Evolutionary conservation across 148 eudicot species (phyloP).

Genomic region (Euryodendron excelsum): DNA sequence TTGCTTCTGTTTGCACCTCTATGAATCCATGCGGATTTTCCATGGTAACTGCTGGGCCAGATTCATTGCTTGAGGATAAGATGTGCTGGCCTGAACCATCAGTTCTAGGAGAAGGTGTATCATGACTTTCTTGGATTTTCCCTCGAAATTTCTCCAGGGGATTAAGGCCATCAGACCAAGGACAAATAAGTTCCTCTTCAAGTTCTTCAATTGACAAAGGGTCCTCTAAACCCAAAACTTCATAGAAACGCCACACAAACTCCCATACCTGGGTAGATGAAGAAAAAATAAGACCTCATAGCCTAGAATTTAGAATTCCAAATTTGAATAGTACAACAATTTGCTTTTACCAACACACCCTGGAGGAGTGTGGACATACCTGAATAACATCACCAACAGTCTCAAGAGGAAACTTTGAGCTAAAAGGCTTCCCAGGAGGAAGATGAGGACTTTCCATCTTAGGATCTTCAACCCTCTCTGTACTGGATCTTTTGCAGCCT

Average conservation of each 20-base stretch:
- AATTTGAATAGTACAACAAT: background rate
- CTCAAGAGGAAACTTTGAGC: slow-evolving; percentile 45
- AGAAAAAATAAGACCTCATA: slow-evolving; percentile 7
- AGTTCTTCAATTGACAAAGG: slow-evolving; percentile 41
- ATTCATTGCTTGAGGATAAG: slow-evolving; percentile 36
- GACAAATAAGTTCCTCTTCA: slow-evolving; percentile 54
- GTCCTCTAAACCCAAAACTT: slow-evolving; percentile 39
- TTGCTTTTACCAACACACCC: background rate
- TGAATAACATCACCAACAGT: slow-evolving; percentile 58
- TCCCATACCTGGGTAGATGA: slow-evolving; percentile 45
- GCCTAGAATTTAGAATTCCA: background rate
- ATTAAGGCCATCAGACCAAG: slow-evolving; percentile 34
- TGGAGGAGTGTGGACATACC: slow-evolving; percentile 31
- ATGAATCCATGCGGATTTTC: slow-evolving; percentile 27
- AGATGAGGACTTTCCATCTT: slow-evolving; percentile 12
- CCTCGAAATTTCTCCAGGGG: slow-evolving; percentile 26
- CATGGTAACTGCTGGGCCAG: slow-evolving; percentile 22
- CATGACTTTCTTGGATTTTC: slow-evolving; percentile 16
- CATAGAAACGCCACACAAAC: slow-evolving; percentile 45
- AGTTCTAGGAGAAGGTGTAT: slow-evolving; percentile 26
- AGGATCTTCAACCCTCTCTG: slow-evolving; percentile 20
- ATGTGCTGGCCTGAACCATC: slow-evolving; percentile 27
- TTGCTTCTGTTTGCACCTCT: slow-evolving; percentile 30
- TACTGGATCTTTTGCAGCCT: slow-evolving; percentile 25
- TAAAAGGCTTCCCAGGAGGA: slow-evolving; percentile 47